phyloP scores from a whole-genome alignment of 2,329 filamentous ascomycete species.

The Epichloe brachyelytri region DNA sequence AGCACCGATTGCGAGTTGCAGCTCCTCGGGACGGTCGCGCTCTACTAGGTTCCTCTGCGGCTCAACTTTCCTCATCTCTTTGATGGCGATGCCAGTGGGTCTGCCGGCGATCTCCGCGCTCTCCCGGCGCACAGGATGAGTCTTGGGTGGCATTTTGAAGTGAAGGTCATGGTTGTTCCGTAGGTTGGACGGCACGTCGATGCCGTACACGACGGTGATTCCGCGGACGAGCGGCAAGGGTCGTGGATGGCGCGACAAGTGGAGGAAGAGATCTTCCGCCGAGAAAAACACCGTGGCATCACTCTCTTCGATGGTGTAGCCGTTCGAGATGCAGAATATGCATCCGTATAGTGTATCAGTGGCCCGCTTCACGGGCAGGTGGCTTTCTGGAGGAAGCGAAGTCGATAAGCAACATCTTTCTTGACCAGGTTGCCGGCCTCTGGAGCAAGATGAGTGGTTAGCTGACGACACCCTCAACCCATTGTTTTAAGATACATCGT shows the following conservation, averaged over 20 bases:
- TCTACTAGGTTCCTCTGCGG: conserved; percentile 32
- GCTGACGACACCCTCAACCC: no score
- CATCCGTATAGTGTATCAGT: conserved; percentile 43
- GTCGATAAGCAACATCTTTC: conserved; percentile 33
- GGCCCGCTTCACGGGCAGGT: conserved; percentile 34
- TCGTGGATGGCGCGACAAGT: conserved; percentile 39
- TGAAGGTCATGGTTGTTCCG: conserved; percentile 42
- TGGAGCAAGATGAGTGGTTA: neutral
- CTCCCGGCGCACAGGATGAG: conserved; percentile 29
- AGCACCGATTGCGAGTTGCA: conserved; percentile 35
- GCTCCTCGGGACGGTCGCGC: conserved; percentile 22
- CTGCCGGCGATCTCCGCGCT: conserved; percentile 26
- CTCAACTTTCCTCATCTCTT: conserved; percentile 33
- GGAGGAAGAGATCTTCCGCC: conserved; percentile 37
- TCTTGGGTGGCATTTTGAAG: conserved; percentile 26
- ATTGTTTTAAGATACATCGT: neutral
- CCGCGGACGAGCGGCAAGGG: conserved; percentile 37
- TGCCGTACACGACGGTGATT: conserved; percentile 33
- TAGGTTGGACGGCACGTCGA: conserved; percentile 24
- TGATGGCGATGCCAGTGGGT: conserved; percentile 32
- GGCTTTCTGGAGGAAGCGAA: conserved; percentile 44
- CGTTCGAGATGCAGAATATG: conserved; percentile 37
- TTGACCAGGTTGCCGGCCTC: conserved; percentile 31
- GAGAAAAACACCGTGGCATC: conserved; percentile 46
- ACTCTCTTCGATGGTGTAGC: conserved; percentile 36